phyloP scores from a whole-genome alignment of 2,329 filamentous ascomycete species.

The Diaporthe amygdali region DNA sequence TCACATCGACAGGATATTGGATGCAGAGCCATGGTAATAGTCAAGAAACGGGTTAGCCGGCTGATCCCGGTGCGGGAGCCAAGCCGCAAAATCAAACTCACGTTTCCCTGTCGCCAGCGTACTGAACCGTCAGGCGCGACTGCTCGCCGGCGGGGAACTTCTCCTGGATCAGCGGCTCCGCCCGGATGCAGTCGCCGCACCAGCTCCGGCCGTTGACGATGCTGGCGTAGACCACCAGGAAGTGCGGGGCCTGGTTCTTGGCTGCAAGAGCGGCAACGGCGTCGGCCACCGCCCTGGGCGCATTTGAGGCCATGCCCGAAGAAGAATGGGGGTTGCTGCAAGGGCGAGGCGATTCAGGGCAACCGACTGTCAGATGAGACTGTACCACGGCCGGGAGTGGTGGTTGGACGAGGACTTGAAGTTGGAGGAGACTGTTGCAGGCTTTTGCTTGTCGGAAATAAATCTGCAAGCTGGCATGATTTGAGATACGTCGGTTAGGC shows the following conservation, averaged over 20 bases:
- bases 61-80: neutral
- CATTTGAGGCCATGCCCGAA: neutral
- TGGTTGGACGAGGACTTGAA: neutral
- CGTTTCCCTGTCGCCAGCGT: slow-evolving; percentile 32
- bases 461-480: slow-evolving; percentile 1
- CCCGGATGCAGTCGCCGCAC: slow-evolving; percentile 34
- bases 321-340: too few species aligned
- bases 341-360: too few species aligned
- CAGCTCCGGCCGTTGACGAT: slow-evolving; percentile 30
- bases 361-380: neutral
- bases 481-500: neutral
- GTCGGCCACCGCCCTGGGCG: slow-evolving; percentile 15
- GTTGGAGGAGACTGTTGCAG: too few species aligned
- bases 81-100: slow-evolving; percentile 17
- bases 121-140: slow-evolving; percentile 24
- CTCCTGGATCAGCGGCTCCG: slow-evolving; percentile 31
- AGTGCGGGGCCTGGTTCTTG: slow-evolving; percentile 26
- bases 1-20: neutral
- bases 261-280: slow-evolving; percentile 16
- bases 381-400: too few species aligned
- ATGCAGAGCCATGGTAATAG: neutral
- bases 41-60: neutral
- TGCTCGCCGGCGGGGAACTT: slow-evolving; percentile 29
- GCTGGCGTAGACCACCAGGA: slow-evolving; percentile 32
- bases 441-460: neutral